Evolutionary conservation across 1,284 basidiomycete species (phyloP).

Genomic region (Hemileia vastatrix): DNA sequence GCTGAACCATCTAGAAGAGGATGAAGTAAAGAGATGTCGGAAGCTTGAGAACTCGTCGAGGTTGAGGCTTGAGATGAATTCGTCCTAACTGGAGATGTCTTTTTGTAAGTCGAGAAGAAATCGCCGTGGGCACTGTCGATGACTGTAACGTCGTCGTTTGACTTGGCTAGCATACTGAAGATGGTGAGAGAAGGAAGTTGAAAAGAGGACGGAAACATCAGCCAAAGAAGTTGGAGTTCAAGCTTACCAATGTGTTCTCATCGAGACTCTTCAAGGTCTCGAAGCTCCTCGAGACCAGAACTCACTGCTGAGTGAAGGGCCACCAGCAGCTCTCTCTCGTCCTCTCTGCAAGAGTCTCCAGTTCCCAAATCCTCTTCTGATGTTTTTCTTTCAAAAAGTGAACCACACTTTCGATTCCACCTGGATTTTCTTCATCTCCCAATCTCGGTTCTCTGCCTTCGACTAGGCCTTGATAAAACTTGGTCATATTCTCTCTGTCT

Average conservation of each 20-base stretch:
- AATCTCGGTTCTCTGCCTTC: slow-evolving; percentile 9
- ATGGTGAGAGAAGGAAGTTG: slow-evolving; percentile 69
- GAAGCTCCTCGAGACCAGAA: too few relatives aligned
- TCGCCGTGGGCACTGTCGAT: slow-evolving; percentile 86
- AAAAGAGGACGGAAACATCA: too few relatives aligned
- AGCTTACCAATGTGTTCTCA: too few relatives aligned
- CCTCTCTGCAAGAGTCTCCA: slow-evolving; percentile 67
- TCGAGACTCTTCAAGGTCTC: too few relatives aligned
- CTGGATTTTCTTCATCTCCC: slow-evolving; percentile 14
- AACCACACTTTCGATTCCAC: slow-evolving; percentile 46
- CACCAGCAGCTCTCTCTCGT: slow-evolving; percentile 80
- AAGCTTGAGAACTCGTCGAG: background rate
- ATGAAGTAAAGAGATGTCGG: slow-evolving; percentile 24
- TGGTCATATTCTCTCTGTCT: slow-evolving; percentile 31
- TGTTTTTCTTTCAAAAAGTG: slow-evolving; percentile 60
- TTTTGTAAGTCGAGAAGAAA: slow-evolving; percentile 55
- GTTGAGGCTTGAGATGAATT: slow-evolving; percentile 29
- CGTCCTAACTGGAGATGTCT: slow-evolving; percentile 19
- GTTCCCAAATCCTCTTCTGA: slow-evolving; percentile 54
- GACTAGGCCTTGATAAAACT: slow-evolving; percentile 36
- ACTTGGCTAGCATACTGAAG: slow-evolving; percentile 56
- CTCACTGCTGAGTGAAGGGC: slow-evolving; percentile 99
- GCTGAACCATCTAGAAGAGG: slow-evolving; percentile 71
- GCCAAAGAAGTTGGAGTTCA: too few relatives aligned
- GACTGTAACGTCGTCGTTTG: slow-evolving; percentile 65